Evolutionary conservation across 164 flowering plant species (phyloP).

Genomic region (Amborella trichopoda): DNA sequence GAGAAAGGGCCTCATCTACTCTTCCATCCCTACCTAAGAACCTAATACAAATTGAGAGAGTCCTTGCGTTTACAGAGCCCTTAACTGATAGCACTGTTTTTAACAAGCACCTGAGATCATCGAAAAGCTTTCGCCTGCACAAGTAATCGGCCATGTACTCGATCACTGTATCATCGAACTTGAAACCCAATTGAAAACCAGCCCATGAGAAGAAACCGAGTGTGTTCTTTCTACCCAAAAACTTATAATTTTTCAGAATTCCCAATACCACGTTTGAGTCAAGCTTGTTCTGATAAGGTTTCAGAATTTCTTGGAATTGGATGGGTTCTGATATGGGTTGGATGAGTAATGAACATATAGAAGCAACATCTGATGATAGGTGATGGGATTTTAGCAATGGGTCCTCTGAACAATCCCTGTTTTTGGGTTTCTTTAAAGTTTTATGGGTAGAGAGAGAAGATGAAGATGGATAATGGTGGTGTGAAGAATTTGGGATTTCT

Average conservation of each 20-base stretch:
- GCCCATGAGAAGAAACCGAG: conserved; percentile 40
- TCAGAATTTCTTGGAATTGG: conserved; percentile 17
- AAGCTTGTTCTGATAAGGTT: conserved; percentile 15
- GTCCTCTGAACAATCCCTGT: too few species aligned
- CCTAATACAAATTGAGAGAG: conserved; percentile 27
- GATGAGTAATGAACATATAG: conserved; percentile 18
- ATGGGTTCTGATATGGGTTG: background rate
- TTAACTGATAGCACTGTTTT: conserved; percentile 11
- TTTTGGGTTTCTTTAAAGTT: too few species aligned
- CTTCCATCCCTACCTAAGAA: conserved; percentile 39
- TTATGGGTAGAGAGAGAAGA: too few species aligned
- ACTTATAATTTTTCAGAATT: conserved; percentile 25
- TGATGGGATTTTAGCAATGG: background rate
- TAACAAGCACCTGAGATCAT: conserved; percentile 33
- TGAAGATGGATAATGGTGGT: too few species aligned
- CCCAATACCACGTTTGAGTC: conserved; percentile 22
- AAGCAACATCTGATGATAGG: conserved; percentile 7
- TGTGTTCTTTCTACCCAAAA: conserved; percentile 27
- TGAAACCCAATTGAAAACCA: conserved; percentile 25
- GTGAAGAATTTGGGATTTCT: too few species aligned
- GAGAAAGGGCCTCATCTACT: conserved; percentile 26
- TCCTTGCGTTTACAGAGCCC: conserved; percentile 18
- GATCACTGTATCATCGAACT: conserved; percentile 29
- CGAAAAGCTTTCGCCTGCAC: conserved; percentile 43
- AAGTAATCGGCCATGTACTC: conserved; percentile 38